Base-by-base conservation (phyloP, 2,329 filamentous ascomycete species). In the Ophiostoma novo-ulmi region DNA sequence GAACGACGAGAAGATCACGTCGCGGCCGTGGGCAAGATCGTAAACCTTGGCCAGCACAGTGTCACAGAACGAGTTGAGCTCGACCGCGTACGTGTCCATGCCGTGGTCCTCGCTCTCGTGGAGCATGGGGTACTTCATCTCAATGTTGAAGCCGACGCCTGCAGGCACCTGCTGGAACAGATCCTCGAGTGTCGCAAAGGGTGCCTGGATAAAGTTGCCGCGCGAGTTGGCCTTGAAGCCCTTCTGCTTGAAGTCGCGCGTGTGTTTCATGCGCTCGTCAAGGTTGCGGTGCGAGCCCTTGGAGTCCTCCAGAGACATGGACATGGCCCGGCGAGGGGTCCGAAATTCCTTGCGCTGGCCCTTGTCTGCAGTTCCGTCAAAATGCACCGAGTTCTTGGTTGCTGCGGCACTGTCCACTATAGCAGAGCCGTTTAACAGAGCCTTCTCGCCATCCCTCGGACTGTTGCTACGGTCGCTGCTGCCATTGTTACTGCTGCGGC, bases 101-200 rank as follows among this genome's bases (percentile, higher is more conserved):
- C 97, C 93, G 75, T 97, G 91, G 78, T 96, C 92, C 79, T 97
- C 93, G 71, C 89, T 92, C 83, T 99, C 96, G 78, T 94, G 91
- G 61, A 99, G 87, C 94, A 98, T 98, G 5, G 95, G 95, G 78
- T 99, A 99, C 81, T 99, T 75, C 86, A 99, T 91, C 82, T 99
- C 95, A 75, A 99, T 97, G 80, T 99, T 98, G 85, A 99, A 99
- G 17, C 95, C 94, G 31, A 97, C 91, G 17, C 87, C 85, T 73
- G 91, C 86, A 0, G 93, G 93, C 55, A 99, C 82, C 77, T 94
- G 90, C 76, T 87, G 87, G 81, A 99, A 97, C 78, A 98, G 89
- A 73, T 97, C 93, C 79, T 97, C 93, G 5, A 99, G 84, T 0
- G 95, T 99, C 8, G 94, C 94, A 80, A 99, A 99, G 0, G 94